A percentile compares a stretch with the other conserved stretches of the same genome.
These are phyloP conservation scores for Dactylonectria estremocensis DNA, from an alignment of 2,329 filamentous ascomycete genomes.

Conservation along the genomic window DNA sequence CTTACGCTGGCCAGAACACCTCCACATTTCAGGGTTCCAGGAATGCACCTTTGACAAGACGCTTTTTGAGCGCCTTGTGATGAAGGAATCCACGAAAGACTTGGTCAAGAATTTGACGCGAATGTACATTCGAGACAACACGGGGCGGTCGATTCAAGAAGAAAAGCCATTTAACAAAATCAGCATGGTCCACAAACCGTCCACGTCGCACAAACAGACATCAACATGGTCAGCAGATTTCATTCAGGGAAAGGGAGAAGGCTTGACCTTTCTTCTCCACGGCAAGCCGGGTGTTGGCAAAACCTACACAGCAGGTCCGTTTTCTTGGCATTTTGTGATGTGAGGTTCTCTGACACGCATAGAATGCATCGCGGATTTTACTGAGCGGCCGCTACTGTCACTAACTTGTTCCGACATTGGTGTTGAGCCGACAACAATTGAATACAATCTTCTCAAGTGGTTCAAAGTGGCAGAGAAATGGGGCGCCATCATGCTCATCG, in stretches of 20 bases:
- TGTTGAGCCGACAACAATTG: slow-evolving; percentile 30
- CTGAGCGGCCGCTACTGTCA: slow-evolving; percentile 49
- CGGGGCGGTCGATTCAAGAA: neutral
- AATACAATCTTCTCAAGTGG: slow-evolving; percentile 30
- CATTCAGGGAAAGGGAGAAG: neutral
- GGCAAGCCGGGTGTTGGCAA: slow-evolving; percentile 46
- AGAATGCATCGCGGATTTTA: slow-evolving; percentile 54
- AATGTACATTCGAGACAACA: neutral
- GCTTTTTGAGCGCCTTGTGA: neutral
- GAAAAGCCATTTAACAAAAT: neutral
- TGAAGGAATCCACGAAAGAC: neutral
- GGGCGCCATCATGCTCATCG: slow-evolving; percentile 47
- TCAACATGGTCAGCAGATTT: neutral
- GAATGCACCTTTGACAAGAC: neutral
- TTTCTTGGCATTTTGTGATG: neutral
- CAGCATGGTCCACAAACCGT: neutral
- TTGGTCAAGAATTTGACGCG: neutral
- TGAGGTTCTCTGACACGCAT: neutral
- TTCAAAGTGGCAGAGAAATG: slow-evolving; percentile 43
- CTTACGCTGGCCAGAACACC: neutral
- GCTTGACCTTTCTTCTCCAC: slow-evolving; percentile 19
- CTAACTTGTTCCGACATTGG: slow-evolving; percentile 49
- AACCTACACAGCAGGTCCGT: slow-evolving; percentile 50
- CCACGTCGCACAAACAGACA: neutral
- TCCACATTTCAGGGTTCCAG: neutral